Percentiles rank a stretch among this genome's conserved stretches.
These are phyloP conservation scores for Aspergillus egyptiacus DNA, from an alignment of 495 filamentous ascomycete genomes.

Conservation along the genomic window DNA sequence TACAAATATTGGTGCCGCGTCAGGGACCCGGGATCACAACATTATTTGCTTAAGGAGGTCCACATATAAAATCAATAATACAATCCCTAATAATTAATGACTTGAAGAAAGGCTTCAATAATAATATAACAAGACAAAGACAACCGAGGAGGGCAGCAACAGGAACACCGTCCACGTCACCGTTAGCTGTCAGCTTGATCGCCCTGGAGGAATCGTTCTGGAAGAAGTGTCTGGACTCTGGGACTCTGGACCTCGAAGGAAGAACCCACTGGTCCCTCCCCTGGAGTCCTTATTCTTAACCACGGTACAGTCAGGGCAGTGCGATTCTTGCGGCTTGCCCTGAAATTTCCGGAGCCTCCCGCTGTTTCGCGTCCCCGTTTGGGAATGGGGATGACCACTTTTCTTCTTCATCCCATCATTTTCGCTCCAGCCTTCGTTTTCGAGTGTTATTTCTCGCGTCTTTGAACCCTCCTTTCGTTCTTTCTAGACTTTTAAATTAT, in stretches of 20 bases:
- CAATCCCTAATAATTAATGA: background rate
- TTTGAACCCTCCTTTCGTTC: conserved; percentile 4
- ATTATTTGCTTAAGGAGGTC: too few species aligned
- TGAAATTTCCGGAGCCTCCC: conserved; percentile 2
- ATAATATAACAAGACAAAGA: too few species aligned
- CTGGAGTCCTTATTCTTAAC: background rate
- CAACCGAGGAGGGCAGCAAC: too few species aligned
- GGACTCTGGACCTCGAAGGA: too few species aligned
- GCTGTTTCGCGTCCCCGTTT: conserved; percentile 8
- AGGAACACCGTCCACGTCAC: too few species aligned
- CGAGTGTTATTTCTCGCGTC: background rate
- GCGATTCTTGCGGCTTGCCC: background rate
- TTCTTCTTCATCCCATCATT: background rate
- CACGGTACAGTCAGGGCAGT: background rate
- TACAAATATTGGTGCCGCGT: conserved; percentile 1
- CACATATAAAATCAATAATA: background rate
- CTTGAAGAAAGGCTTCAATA: too few species aligned
- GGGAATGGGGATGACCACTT: background rate
- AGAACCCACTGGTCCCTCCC: background rate
- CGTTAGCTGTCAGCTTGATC: conserved; percentile 6
- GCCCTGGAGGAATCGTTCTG: background rate
- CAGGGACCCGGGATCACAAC: too few species aligned
- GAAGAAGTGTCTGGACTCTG: too few species aligned
- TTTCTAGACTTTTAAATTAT: background rate
- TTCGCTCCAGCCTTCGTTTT: conserved; percentile 6